Evolutionary conservation across 179 eudicot species (phyloP), one percentile per base, ranked within the genome.

Genomic region (Spergularia azorica): DNA sequence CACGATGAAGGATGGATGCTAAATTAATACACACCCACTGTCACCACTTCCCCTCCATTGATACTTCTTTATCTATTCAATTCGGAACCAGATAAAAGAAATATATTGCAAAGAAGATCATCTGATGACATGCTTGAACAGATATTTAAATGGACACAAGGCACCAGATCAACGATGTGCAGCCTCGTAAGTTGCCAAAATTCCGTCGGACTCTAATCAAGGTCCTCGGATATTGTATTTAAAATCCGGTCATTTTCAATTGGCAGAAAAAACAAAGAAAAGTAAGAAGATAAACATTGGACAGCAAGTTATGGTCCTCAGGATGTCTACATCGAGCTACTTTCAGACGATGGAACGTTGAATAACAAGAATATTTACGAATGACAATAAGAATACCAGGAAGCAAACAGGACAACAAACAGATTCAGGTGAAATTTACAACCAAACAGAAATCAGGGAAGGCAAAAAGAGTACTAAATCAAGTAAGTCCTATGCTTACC

Each of bases 401-500:
- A 52, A 48, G 46, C 26, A 21, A 15, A 46, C 66, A 72, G 39
- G 82, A 52, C 57, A 65, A 7, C 56, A 74, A 17, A 56, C 4
- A 66, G 39, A 76, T 59, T 13, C 59, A 76, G 32, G 50, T 26
- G 46, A 64, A 74, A 63, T n/a, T 75, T 12, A 74, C 50, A 58
- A n/a, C 71, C 58, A 73, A 70, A 52, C 36, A 75, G 32, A 38
- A 59, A 76, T 3, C 54, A 15, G 20, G 17, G 56, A 57, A 71
- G 74, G 58, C 11, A 59, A 55, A 32, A 38, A 73, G 50, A 0
- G 64, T 18, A 56, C 36, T 51, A 12, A 54, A 75, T 58, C 51
- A 65, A 26, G 76, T 38, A 50, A n/a, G 67, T 67, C 80, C 78
- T 56, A 72, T 74, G 80, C 43, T 87, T 90, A 92, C 97, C 95